phyloP scores from a whole-genome alignment of 768 basidiomycete genomes.

The Mycena floridula region DNA sequence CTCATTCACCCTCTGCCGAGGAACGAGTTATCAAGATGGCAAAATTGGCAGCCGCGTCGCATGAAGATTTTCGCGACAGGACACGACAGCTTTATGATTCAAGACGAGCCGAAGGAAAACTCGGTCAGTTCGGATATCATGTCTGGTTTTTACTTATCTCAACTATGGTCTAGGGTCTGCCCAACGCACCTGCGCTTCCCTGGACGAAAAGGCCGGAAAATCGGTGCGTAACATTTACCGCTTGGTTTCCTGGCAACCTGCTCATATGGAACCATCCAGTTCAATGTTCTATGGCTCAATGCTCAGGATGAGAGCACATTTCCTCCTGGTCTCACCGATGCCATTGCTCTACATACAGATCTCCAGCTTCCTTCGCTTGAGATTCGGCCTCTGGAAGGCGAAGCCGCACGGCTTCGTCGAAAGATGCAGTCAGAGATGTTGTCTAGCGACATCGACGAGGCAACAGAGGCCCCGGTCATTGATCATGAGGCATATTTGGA shows the following conservation, averaged over 20 bases:
- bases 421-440: slow-evolving; percentile 75
- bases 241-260: slow-evolving; percentile 1
- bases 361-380: slow-evolving; percentile 6
- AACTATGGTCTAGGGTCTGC: slow-evolving; percentile 31
- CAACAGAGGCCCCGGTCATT: slow-evolving; percentile 13
- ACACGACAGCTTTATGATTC: slow-evolving; percentile 71
- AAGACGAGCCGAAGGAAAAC: slow-evolving; percentile 62
- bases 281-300: slow-evolving; percentile 78
- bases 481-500: slow-evolving; percentile 39
- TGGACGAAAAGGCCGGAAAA: slow-evolving; percentile 72
- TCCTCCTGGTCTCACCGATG: slow-evolving; percentile 59
- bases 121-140: slow-evolving; percentile 30
- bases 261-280: slow-evolving; percentile 54
- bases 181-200: slow-evolving; percentile 64
- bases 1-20: slow-evolving; percentile 54
- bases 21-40: slow-evolving; percentile 72
- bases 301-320: slow-evolving; percentile 59
- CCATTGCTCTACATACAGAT: slow-evolving; percentile 37
- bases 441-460: slow-evolving; percentile 44
- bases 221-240: slow-evolving; percentile 16
- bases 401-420: slow-evolving; percentile 49
- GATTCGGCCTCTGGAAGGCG: background rate
- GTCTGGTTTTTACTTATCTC: slow-evolving; percentile 2
- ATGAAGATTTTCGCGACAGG: slow-evolving; percentile 63
- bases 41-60: slow-evolving; percentile 43